A percentile compares a stretch with the other conserved stretches of the same genome.
These are phyloP conservation scores for Leishmania turanica DNA, from an alignment of 208 protist genomes.

Conservation along the genomic window DNA sequence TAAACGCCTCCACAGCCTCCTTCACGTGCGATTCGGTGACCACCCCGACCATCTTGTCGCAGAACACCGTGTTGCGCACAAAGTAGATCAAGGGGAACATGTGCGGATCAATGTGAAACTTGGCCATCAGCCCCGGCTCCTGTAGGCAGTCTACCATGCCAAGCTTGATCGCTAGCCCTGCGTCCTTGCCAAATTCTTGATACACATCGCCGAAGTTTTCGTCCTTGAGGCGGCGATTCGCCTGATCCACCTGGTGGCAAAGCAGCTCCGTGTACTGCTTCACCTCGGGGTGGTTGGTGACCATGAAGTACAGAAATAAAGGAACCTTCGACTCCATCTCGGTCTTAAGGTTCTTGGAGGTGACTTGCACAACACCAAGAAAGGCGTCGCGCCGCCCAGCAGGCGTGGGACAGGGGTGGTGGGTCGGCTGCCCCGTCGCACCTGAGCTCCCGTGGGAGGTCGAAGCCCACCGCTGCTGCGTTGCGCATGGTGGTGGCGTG, in stretches of 20 bases:
- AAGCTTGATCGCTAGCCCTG: slow-evolving; percentile 83
- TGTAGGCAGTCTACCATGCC: slow-evolving; percentile 78
- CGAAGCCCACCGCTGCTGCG: slow-evolving; percentile 8
- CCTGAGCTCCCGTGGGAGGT: background rate
- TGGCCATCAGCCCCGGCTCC: slow-evolving; percentile 60
- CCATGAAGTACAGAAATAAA: slow-evolving; percentile 84
- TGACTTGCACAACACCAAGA: slow-evolving; percentile 72
- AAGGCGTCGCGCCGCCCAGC: background rate
- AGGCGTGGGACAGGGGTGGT: background rate
- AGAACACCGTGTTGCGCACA: slow-evolving; percentile 61
- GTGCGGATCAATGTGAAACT: slow-evolving; percentile 76
- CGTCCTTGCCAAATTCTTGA: slow-evolving; percentile 79
- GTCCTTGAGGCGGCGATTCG: slow-evolving; percentile 55
- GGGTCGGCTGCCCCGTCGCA: background rate
- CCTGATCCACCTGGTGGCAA: slow-evolving; percentile 67
- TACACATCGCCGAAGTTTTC: slow-evolving; percentile 59
- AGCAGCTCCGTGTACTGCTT: slow-evolving; percentile 65
- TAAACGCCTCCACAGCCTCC: slow-evolving; percentile 87
- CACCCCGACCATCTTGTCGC: slow-evolving; percentile 80
- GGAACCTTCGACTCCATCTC: slow-evolving; percentile 82
- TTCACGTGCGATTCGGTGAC: slow-evolving; percentile 85
- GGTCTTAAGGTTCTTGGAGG: slow-evolving; percentile 65
- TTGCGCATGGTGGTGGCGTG: background rate
- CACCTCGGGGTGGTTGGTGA: slow-evolving; percentile 76
- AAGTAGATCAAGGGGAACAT: slow-evolving; percentile 90